These are phyloP conservation scores for Amaranthus tricolor DNA, from an alignment of 179 eudicot genomes.

Conservation along the genomic window DNA sequence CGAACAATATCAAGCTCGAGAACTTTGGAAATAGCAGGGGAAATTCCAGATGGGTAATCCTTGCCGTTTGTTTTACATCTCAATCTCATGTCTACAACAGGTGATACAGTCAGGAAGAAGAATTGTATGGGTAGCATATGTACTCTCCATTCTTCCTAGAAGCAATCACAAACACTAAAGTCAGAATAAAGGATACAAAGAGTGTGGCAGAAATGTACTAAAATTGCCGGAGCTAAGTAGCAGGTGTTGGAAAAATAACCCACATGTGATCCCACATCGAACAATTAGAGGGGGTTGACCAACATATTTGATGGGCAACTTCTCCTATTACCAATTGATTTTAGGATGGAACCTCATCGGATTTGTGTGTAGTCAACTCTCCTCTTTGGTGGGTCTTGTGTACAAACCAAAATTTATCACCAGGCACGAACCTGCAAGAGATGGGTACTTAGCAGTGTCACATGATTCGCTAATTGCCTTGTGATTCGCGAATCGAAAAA, in stretches of 20 bases:
- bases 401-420: no score
- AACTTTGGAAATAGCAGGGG: constrained; percentile 56
- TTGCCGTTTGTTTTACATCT: constrained; percentile 56
- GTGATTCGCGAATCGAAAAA: no score
- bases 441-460: not conserved
- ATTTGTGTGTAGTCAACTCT: no score
- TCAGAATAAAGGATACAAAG: not conserved
- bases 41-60: constrained; percentile 74
- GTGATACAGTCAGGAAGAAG: constrained; percentile 58
- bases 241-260: not conserved
- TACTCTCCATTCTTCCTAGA: constrained; percentile 87
- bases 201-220: not conserved
- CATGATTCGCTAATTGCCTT: no score
- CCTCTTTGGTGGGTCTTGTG: no score
- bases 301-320: no score
- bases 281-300: no score
- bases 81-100: constrained; percentile 83
- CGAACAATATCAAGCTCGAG: constrained; percentile 85
- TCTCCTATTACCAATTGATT: no score
- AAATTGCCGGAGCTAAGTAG: not conserved
- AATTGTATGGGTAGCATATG: constrained; percentile 83
- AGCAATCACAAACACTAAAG: not conserved
- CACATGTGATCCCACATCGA: no score
- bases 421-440: not conserved
- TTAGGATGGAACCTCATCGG: no score